Evolutionary conservation across 345 rosid genomes (phyloP).

Genomic region (Eucalyptus albens): DNA sequence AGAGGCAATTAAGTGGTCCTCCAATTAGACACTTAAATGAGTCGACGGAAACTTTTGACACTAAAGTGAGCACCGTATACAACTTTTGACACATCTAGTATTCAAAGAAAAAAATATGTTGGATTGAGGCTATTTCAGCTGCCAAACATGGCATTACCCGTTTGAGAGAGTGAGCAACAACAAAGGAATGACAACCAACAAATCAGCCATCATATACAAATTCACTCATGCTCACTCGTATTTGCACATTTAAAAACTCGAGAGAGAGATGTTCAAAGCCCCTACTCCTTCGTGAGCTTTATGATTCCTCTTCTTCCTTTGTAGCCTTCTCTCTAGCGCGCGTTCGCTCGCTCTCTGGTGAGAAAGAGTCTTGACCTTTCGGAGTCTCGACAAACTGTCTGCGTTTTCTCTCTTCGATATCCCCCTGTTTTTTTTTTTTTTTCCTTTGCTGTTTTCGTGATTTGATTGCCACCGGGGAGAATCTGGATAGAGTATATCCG

Average conservation of each 20-base stretch:
- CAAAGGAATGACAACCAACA: background rate
- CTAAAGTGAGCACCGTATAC: rapidly evolving
- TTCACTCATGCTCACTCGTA: background rate
- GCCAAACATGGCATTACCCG: background rate
- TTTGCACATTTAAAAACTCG: background rate
- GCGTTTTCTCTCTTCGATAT: background rate
- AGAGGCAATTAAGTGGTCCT: no score
- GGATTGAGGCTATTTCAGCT: background rate
- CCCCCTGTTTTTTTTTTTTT: background rate
- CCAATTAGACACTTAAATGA: no score
- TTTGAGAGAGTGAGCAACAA: background rate
- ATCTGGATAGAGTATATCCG: background rate
- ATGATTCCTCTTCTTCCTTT: background rate
- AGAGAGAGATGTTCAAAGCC: background rate
- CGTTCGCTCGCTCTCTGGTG: background rate
- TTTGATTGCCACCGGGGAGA: background rate
- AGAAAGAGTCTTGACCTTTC: background rate
- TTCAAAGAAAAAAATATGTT: background rate
- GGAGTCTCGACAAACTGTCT: background rate
- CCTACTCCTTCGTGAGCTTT: background rate
- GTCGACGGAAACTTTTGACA: no score
- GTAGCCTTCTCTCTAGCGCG: background rate
- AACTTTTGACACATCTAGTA: no score
- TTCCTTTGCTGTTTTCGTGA: background rate
- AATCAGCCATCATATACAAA: background rate